phyloP scores from a whole-genome alignment of 148 eudicot genomes.

The Hydrangea macrophylla region DNA sequence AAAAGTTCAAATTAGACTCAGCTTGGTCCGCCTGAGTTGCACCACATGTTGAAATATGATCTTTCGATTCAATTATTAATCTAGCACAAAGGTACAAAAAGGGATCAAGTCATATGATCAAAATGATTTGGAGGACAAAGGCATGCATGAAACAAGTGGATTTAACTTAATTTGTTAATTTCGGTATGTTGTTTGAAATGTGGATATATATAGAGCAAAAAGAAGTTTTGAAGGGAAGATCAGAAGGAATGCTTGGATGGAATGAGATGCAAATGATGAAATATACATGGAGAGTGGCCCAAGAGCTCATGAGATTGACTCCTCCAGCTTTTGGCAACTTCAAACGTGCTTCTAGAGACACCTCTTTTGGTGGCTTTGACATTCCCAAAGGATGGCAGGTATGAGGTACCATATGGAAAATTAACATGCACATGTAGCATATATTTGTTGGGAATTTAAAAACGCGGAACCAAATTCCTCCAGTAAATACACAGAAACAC shows the following conservation, averaged over 20 bases:
- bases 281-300: slow-evolving; percentile 20
- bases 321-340: slow-evolving; percentile 14
- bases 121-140: too few species aligned
- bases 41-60: too few species aligned
- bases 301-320: slow-evolving; percentile 14
- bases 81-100: too few species aligned
- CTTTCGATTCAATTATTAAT: too few species aligned
- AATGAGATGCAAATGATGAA: slow-evolving; percentile 13
- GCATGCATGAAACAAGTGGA: too few species aligned
- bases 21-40: too few species aligned
- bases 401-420: not conserved
- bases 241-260: slow-evolving; percentile 5
- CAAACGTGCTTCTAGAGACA: slow-evolving; percentile 4
- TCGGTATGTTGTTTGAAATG: not conserved
- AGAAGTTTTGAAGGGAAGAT: not conserved
- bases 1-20: too few species aligned
- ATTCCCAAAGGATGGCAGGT: slow-evolving; percentile 22
- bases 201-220: not conserved
- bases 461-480: too few species aligned
- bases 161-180: too few species aligned
- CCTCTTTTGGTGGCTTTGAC: slow-evolving; percentile 12
- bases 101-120: too few species aligned
- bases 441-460: too few species aligned
- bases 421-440: not conserved
- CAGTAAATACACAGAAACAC: too few species aligned